Evolutionary conservation across 345 rosid species (phyloP).

Genomic region (Acer campestre): DNA sequence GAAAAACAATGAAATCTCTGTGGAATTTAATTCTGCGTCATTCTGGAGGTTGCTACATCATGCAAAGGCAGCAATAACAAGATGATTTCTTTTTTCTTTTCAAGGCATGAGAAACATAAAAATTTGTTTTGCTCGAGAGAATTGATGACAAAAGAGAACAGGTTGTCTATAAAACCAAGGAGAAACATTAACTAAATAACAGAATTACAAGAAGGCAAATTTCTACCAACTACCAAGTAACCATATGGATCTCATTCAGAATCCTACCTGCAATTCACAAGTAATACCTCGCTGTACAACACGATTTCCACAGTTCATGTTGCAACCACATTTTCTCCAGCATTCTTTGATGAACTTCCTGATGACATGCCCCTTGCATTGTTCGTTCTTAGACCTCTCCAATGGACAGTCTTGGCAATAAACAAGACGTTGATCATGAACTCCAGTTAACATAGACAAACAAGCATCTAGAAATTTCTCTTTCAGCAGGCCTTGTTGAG

Average conservation of each 20-base stretch:
- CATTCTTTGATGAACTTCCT: slow-evolving; percentile 91
- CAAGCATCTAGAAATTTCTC: slow-evolving; percentile 59
- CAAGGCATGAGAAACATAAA: not conserved
- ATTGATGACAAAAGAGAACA: not conserved
- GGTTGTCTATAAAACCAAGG: not conserved
- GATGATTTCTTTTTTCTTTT: not conserved
- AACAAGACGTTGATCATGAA: slow-evolving; percentile 36
- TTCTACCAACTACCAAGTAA: not conserved
- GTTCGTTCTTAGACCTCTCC: slow-evolving; percentile 55
- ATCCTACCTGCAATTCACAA: slow-evolving; percentile 66
- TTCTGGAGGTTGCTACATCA: not conserved
- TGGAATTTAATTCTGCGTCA: not conserved
- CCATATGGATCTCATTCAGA: not conserved
- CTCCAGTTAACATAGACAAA: slow-evolving; percentile 41
- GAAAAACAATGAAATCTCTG: too few relatives aligned
- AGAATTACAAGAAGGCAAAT: not conserved
- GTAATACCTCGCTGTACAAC: slow-evolving; percentile 78
- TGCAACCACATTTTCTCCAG: slow-evolving; percentile 89
- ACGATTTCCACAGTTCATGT: slow-evolving; percentile 79
- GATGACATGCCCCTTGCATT: slow-evolving; percentile 81
- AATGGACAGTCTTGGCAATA: slow-evolving; percentile 79
- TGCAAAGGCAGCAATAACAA: not conserved
- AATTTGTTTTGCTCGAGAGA: not conserved
- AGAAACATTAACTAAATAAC: not conserved
- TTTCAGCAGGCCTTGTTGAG: slow-evolving; percentile 53